phyloP scores from a whole-genome alignment of 805 yeast genomes.

The Hanseniaspora clermontiae region DNA sequence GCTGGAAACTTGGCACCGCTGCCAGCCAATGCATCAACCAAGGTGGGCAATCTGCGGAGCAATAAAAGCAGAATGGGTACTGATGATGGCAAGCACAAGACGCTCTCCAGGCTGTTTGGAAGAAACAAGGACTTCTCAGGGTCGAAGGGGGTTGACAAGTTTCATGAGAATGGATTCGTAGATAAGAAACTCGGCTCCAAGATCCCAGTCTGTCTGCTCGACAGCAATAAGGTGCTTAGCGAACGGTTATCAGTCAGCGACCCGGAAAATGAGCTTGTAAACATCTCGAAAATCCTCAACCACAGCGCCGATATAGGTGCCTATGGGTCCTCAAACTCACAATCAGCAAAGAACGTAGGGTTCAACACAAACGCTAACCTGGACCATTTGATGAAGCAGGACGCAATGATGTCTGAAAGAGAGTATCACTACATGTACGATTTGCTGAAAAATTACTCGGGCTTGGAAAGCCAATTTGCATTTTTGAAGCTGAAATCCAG shows the following conservation, averaged over 20 bases:
- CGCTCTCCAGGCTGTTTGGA: slow-evolving; percentile 1
- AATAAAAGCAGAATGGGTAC: background rate
- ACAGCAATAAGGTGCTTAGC: background rate
- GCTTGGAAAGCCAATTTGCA: slow-evolving; percentile 3
- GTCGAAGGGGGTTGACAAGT: background rate
- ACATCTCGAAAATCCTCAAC: slow-evolving; percentile 7
- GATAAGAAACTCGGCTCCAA: background rate
- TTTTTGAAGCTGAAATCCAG: background rate
- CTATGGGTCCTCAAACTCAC: background rate
- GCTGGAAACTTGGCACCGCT: background rate
- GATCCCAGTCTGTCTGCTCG: background rate
- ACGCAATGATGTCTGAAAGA: slow-evolving; percentile 10
- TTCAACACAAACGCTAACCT: background rate
- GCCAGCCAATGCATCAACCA: background rate
- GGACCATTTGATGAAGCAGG: slow-evolving; percentile 12
- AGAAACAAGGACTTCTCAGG: background rate
- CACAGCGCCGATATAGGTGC: background rate
- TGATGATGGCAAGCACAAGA: background rate
- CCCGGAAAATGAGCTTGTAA: slow-evolving; percentile 8
- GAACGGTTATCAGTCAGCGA: background rate
- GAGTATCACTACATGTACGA: slow-evolving; percentile 13
- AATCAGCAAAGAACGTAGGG: background rate
- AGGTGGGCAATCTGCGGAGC: background rate
- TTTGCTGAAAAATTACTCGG: background rate
- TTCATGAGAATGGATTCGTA: background rate